Percentiles rank a stretch among this genome's conserved stretches.
Evolutionary conservation across 345 rosid species (phyloP).

Genomic region (Pistacia integerrima): DNA sequence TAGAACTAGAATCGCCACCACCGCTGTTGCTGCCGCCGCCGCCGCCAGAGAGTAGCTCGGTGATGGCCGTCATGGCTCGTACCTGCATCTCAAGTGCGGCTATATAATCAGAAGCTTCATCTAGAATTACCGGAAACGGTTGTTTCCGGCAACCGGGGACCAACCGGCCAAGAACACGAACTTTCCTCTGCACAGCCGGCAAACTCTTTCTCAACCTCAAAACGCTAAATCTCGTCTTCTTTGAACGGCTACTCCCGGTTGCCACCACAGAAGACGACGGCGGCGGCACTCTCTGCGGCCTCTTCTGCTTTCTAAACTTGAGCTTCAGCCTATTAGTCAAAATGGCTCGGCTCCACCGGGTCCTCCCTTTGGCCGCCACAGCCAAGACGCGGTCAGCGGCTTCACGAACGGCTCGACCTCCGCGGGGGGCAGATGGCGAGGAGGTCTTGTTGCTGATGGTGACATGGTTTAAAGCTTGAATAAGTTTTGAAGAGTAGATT

Average conservation of each 20-base stretch:
- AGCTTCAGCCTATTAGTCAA: constrained; percentile 69
- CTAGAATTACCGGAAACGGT: constrained; percentile 82
- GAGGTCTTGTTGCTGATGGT: constrained; percentile 25
- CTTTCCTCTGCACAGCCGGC: constrained; percentile 85
- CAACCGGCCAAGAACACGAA: constrained; percentile 75
- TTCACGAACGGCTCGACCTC: constrained; percentile 72
- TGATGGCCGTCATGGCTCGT: constrained; percentile 81
- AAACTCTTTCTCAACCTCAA: constrained; percentile 60
- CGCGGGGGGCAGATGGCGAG: constrained; percentile 50
- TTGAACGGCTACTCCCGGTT: constrained; percentile 43
- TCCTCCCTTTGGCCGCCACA: constrained; percentile 76
- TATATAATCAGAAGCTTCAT: constrained; percentile 92
- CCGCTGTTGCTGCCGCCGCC: constrained; percentile 32
- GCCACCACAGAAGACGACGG: constrained; percentile 18
- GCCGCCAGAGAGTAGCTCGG: constrained; percentile 52
- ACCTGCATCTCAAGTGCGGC: constrained; percentile 99
- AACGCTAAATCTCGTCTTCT: constrained; percentile 71
- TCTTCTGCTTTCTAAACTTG: constrained; percentile 75
- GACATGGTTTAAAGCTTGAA: constrained; percentile 67
- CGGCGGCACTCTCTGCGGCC: constrained; percentile 38
- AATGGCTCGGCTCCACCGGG: constrained; percentile 94
- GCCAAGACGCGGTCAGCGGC: constrained; percentile 88
- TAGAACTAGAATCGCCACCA: constrained; percentile 25
- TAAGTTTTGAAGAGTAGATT: constrained; percentile 80
- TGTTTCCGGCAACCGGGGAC: constrained; percentile 99